Conservation (phyloP, 1,139 yeast genomes). For the Zhuliangozyma parablackwelliae region DNA sequence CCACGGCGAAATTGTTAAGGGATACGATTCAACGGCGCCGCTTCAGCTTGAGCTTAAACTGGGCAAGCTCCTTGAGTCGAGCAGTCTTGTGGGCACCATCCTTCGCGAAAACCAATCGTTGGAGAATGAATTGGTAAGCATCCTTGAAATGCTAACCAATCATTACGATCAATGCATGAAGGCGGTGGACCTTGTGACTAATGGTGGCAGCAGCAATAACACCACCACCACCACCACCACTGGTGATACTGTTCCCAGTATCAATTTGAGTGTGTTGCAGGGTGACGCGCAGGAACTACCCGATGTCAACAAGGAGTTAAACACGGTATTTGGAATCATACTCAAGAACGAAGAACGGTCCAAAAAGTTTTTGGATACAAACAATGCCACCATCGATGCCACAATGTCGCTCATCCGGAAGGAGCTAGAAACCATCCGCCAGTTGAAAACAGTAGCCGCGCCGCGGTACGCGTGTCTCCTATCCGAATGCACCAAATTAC, state of each 20-base stretch:
- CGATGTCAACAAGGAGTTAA: slow-evolving; percentile 26
- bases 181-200: slow-evolving; percentile 20
- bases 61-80: slow-evolving; percentile 13
- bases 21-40: slow-evolving; percentile 20
- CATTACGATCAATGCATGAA: slow-evolving; percentile 77
- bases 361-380: slow-evolving; percentile 17
- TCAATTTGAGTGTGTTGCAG: slow-evolving; percentile 28
- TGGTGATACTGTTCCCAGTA: background rate
- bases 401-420: slow-evolving; percentile 12
- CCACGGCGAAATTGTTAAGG: slow-evolving; percentile 15
- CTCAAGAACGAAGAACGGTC: slow-evolving; percentile 33
- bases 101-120: slow-evolving; percentile 43
- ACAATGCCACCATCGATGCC: slow-evolving; percentile 15
- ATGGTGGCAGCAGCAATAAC: slow-evolving; percentile 2
- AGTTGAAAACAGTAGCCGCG: slow-evolving; percentile 22
- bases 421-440: slow-evolving; percentile 16
- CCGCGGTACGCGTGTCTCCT: slow-evolving; percentile 22
- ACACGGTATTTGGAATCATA: slow-evolving; percentile 34
- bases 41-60: slow-evolving; percentile 14
- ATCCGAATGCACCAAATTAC: slow-evolving; percentile 15
- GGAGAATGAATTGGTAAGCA: slow-evolving; percentile 67
- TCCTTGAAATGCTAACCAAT: slow-evolving; percentile 67
- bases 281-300: slow-evolving; percentile 33
- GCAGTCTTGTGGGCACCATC: slow-evolving; percentile 16
- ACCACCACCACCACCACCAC: slow-evolving; percentile 4